Base-by-base conservation (phyloP, 257 asterid species). In the Jasminum sambac region DNA sequence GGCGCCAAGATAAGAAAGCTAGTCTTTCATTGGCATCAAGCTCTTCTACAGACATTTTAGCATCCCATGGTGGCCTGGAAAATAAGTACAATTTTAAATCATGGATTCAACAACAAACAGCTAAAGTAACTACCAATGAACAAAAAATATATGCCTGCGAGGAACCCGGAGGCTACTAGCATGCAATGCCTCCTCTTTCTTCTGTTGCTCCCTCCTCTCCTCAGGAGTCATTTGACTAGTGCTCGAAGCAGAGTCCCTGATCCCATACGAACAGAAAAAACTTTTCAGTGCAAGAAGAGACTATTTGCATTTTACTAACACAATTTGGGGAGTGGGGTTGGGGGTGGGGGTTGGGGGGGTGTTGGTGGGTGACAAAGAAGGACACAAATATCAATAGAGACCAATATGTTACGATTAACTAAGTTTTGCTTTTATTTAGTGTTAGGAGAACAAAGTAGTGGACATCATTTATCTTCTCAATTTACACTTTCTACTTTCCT, bases 151-250 rank as follows among this genome's bases (percentile, higher is more conserved):
- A 69, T 81, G 78, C 98, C 98, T 88, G 82, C 99, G 95, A 70
- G 99, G 99, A 79, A 95, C 88, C 39, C 92, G 88, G 55, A 95
- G 96, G 76, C 98, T 95, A 80, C 97, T 88, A 60, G 96, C 95
- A 77, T 95, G 95, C 78, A 91, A 78, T 21, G 85, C 93, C 84
- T 95, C 98, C 81, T 95, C 99, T 72, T 72, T 89, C 87, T 85
- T 84, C 86, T 85, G 96, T 50, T 82, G 89, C 84, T 83, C 80
- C 80, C 75, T 84, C 72, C 82, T 80, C 78, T 88, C 89, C 69
- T 83, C 95, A 21, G 72, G 77, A 64, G 95, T 78, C 83, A 85
- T 70, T 72, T 87, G 89, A 78, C 76, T 77, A 5, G 77, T 23
- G 71, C 85, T 72, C 36, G 95, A 80, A 74, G 86, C 77, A 30